Evolutionary conservation across 176 grass and related monocot species (phyloP), one percentile per base, ranked within the genome.

Genomic region (Stipa capillata): DNA sequence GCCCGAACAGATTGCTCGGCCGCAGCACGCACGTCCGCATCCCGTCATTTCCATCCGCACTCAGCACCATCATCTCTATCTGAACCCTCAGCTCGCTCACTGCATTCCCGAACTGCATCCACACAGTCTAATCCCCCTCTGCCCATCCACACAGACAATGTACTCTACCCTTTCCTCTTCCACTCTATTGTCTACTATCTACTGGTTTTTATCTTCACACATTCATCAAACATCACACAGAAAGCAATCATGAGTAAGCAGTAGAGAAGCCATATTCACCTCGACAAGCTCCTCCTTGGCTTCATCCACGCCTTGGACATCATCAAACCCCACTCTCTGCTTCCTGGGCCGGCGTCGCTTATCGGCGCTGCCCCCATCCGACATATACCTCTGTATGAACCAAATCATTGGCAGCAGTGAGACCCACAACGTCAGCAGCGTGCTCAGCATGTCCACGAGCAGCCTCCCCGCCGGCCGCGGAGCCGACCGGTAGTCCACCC

Each of bases 231-330:
- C 24, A 73, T 73, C n/a, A n/a, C 23, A 58, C 45, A 69, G 18
- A 70, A 18, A 25, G 31, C 33, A 83, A 12, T 76, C 6, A 39
- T 54, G 34, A 79, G 37, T 6, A 50, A 71, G 36, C 21, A 70
- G 12, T 20, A 42, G 49, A 36, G 7, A 82, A 56, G 8, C 7
- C 18, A 8, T n/a, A n/a, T n/a, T n/a, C n/a, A n/a, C n/a, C n/a
- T n/a, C n/a, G n/a, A n/a, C n/a, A n/a, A n/a, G n/a, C 66, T 97
- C 93, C 41, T 84, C 82, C 54, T 92, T 97, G 6, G 90, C 90
- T 24, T 84, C 76, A 79, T 97, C 93, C 6, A 93, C 90, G 3
- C 93, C 90, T 74, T 97, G 85, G 8, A 97, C 93, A 43, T 97
- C 87, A 16, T 89, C 79, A 60, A 97, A 97, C 37, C 83, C 72